These are phyloP conservation scores for Boletus albobrunnescens DNA, from an alignment of 1,284 basidiomycete genomes.

Conservation along the genomic window DNA sequence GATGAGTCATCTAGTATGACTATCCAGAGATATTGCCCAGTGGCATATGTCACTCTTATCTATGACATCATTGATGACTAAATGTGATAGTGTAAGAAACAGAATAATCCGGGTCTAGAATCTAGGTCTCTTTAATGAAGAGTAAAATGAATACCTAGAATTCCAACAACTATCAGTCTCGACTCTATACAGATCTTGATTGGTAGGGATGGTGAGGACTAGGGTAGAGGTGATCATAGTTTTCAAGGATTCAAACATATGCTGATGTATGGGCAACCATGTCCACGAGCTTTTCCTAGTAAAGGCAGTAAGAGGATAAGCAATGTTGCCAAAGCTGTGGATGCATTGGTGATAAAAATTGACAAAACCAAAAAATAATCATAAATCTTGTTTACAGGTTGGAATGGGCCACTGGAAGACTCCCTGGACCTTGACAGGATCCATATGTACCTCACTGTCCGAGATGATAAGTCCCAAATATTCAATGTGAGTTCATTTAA, in stretches of 20 bases:
- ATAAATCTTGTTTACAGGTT: not conserved
- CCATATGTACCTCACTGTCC: not conserved
- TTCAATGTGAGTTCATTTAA: not conserved
- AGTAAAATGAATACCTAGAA: too few relatives aligned
- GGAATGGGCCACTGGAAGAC: not conserved
- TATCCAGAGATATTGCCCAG: too few relatives aligned
- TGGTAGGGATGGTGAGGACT: not conserved
- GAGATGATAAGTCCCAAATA: not conserved
- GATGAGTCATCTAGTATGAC: too few relatives aligned
- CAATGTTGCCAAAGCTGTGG: not conserved
- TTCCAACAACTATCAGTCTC: not conserved
- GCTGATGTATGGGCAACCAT: not conserved
- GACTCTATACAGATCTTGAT: not conserved
- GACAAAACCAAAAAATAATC: not conserved
- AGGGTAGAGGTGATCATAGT: not conserved
- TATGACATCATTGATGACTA: too few relatives aligned
- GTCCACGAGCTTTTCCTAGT: not conserved
- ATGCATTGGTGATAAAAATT: not conserved
- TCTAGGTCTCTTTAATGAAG: too few relatives aligned
- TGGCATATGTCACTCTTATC: too few relatives aligned
- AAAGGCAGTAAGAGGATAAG: not conserved
- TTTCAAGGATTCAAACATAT: not conserved
- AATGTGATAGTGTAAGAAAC: too few relatives aligned
- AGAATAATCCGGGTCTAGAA: too few relatives aligned
- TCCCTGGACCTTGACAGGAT: not conserved